Evolutionary conservation across 1,284 basidiomycete species (phyloP), one percentile per base, ranked within the genome.

Genomic region (Cryptococcus maquisensis): DNA sequence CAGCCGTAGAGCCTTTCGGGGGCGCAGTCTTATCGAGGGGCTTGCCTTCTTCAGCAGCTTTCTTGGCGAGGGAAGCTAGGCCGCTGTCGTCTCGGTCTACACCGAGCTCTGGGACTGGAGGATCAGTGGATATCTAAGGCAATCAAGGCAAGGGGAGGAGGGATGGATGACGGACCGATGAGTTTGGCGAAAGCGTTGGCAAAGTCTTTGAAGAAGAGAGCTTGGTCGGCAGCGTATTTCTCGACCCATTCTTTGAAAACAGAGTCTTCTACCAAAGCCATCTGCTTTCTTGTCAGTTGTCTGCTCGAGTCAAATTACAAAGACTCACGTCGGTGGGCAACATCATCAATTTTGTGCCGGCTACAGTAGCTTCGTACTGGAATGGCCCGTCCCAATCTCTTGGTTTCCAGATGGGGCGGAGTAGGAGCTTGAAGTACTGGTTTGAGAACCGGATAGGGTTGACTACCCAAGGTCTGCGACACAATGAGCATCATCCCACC

Each of bases 161-260:
- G 46, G 35, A 32, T 1, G 10, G 6, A 7, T 32, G 4, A 32
- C 66, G 47, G 39, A 66, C 65, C 69, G 50, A 77, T 66, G 21
- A 78, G 67, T 61, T 78, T 77, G 18, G 61, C 75, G 53, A 76
- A 77, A 7, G 75, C 74, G 51, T 72, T 59, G 16, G 79, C 66
- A 60, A 83, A 83, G 66, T 83, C 78, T 44, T 73, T 67, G 68
- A 79, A 82, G 75, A 82, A 82, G 6, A 77, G 67, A 43, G 80
- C 77, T 59, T 78, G 74, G 70, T 82, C 80, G 43, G 78, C 78
- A 5, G 81, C 80, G 68, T 78, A 77, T 53, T 73, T 74, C 52
- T 78, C 73, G 8, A 79, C 79, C 70, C 71, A 79, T 23, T 64
- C 52, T 26, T 65, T 63, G 69, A 80, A 78, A 52, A 68, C 57